phyloP scores from a whole-genome alignment of 2,329 filamentous ascomycete genomes.

The Daldinia eschscholtzii region DNA sequence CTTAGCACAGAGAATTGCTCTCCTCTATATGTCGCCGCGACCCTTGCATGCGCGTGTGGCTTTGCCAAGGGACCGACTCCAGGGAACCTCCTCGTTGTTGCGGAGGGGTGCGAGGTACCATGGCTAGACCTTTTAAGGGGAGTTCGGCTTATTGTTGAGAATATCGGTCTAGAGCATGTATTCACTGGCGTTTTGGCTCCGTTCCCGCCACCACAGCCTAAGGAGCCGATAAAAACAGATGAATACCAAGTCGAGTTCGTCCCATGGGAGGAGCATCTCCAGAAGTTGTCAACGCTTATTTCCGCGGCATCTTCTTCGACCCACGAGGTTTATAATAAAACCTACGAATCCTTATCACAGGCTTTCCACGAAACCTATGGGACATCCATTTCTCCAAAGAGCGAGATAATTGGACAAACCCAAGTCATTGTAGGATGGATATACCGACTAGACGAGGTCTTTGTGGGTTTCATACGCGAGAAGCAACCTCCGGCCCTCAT shows the following conservation, averaged over 20 bases:
- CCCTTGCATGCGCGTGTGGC: background rate
- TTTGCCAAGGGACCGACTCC: background rate
- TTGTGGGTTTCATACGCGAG: background rate
- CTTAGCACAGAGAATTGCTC: constrained; percentile 42
- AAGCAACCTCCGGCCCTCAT: constrained; percentile 10
- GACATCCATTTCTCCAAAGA: background rate
- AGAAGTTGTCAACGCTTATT: background rate
- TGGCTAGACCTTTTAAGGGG: constrained; percentile 39
- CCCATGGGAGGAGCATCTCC: background rate
- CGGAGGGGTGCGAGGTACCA: constrained; percentile 27
- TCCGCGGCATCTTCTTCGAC: background rate
- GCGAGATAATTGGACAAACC: background rate
- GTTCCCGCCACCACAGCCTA: background rate
- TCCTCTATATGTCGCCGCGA: constrained; percentile 43
- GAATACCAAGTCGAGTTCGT: background rate
- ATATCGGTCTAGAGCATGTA: constrained; percentile 25
- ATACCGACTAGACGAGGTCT: background rate
- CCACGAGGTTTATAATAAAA: background rate
- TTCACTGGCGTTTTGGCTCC: background rate
- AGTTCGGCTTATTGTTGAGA: constrained; percentile 39
- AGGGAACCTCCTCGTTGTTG: constrained; percentile 28
- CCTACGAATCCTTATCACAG: background rate
- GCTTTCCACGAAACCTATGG: constrained; percentile 3
- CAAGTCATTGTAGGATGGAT: background rate
- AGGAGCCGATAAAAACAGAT: background rate